These are phyloP conservation scores for Bjerkandera adusta DNA, from an alignment of 1,284 basidiomycete species.

Conservation along the genomic window DNA sequence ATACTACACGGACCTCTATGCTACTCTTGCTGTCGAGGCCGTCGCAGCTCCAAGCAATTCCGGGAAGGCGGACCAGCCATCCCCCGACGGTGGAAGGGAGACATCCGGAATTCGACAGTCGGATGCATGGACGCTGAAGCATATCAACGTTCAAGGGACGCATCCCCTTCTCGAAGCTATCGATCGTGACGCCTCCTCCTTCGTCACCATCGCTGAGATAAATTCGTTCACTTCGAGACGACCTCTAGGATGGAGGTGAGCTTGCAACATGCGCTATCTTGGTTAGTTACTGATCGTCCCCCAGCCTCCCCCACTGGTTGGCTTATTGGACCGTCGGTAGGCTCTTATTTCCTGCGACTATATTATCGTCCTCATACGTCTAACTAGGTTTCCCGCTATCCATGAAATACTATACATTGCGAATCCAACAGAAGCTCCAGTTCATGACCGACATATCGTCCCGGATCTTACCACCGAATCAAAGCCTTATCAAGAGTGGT, in stretches of 20 bases:
- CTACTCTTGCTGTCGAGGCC: not conserved
- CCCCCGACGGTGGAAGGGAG: too few species aligned
- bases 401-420: slow-evolving; percentile 19
- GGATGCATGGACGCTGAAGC: slow-evolving; percentile 23
- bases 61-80: too few species aligned
- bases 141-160: slow-evolving; percentile 19
- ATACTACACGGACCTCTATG: slow-evolving; percentile 22
- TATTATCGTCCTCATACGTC: too few species aligned
- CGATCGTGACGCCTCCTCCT: slow-evolving; percentile 32
- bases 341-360: too few species aligned
- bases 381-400: slow-evolving; percentile 24
- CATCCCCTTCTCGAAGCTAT: slow-evolving; percentile 29
- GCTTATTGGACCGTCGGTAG: slow-evolving; percentile 21
- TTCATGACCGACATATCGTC: not conserved
- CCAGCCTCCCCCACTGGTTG: slow-evolving; percentile 20
- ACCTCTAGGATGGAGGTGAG: slow-evolving; percentile 31
- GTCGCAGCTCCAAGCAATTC: too few species aligned
- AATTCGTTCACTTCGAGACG: slow-evolving; percentile 27
- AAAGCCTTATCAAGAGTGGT: slow-evolving; percentile 1
- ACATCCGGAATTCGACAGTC: slow-evolving; percentile 8
- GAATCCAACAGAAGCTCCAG: slow-evolving; percentile 18
- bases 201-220: slow-evolving; percentile 30
- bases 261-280: too few species aligned
- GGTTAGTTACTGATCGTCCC: too few species aligned
- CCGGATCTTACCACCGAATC: not conserved